Evolutionary conservation across 805 yeast species (phyloP).

Genomic region (Cyberlindnera subsufficiens): DNA sequence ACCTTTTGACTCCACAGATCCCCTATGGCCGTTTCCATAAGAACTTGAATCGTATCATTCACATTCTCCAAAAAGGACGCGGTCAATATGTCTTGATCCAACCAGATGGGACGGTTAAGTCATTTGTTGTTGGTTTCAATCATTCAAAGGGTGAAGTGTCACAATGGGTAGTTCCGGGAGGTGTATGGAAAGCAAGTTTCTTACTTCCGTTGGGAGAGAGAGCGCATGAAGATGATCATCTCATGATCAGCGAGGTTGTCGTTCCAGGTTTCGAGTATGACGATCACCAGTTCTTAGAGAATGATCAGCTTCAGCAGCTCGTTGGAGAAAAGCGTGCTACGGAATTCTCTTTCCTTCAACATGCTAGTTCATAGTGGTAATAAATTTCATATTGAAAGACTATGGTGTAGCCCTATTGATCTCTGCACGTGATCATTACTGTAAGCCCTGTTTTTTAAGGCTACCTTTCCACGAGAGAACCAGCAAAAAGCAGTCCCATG

Average conservation of each 20-base stretch:
- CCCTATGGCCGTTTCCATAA: slow-evolving; percentile 47
- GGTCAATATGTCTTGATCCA: slow-evolving; percentile 50
- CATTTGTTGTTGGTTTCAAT: slow-evolving; percentile 49
- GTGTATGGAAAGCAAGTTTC: slow-evolving; percentile 51
- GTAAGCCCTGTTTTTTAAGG: neutral
- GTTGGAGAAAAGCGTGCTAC: slow-evolving; percentile 34
- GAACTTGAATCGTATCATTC: slow-evolving; percentile 48
- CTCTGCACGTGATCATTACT: neutral
- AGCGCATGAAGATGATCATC: slow-evolving; percentile 32
- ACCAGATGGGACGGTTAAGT: slow-evolving; percentile 43
- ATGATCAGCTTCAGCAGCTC: slow-evolving; percentile 26
- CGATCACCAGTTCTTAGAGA: slow-evolving; percentile 42
- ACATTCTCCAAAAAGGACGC: slow-evolving; percentile 48
- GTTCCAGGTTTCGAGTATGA: slow-evolving; percentile 57
- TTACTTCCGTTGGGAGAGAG: slow-evolving; percentile 30
- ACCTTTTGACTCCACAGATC: slow-evolving; percentile 43
- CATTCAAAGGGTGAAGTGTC: slow-evolving; percentile 40
- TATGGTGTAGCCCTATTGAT: neutral
- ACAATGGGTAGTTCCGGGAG: slow-evolving; percentile 64
- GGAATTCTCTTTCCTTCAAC: slow-evolving; percentile 32
- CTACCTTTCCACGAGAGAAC: neutral
- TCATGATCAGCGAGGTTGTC: slow-evolving; percentile 51
- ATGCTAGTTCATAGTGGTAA: neutral
- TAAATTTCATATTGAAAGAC: too few relatives aligned
- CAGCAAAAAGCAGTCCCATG: too few relatives aligned